These are phyloP conservation scores for Apiotrichum akiyoshidainum DNA, from an alignment of 1,284 basidiomycete genomes.

Conservation along the genomic window DNA sequence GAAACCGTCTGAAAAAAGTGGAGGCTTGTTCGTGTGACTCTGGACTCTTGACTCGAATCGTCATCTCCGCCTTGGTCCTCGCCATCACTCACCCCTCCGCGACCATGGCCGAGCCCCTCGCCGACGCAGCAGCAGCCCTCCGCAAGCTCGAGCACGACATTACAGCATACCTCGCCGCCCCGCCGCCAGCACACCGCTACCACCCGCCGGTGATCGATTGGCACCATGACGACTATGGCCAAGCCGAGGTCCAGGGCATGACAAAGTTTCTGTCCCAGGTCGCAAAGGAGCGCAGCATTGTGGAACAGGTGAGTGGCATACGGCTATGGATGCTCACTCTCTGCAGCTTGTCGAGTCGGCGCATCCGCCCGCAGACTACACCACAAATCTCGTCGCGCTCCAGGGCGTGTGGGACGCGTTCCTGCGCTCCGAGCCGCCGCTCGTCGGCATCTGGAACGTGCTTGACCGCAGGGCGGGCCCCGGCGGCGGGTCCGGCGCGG, in stretches of 20 bases:
- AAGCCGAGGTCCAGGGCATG: conserved; percentile 33
- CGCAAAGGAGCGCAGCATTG: conserved; percentile 33
- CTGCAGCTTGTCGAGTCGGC: conserved; percentile 16
- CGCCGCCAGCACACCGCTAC: conserved; percentile 21
- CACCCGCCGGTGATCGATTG: conserved; percentile 41
- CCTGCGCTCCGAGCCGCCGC: conserved; percentile 27
- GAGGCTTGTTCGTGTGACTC: too few relatives aligned
- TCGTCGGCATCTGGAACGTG: conserved; percentile 31
- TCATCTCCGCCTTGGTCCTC: too few relatives aligned
- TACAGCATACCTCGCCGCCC: conserved; percentile 8
- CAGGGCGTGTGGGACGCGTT: conserved; percentile 45
- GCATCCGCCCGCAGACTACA: conserved; percentile 25
- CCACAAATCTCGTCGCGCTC: conserved; percentile 38
- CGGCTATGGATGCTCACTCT: background rate
- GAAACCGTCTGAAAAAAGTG: too few relatives aligned
- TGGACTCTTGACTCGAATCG: too few relatives aligned
- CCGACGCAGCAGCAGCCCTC: too few relatives aligned
- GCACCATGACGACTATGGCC: conserved; percentile 35
- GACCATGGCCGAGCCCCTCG: too few relatives aligned
- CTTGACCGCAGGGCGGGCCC: conserved; percentile 24
- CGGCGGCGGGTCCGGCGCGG: background rate
- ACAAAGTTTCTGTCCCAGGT: conserved; percentile 33
- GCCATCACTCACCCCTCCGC: too few relatives aligned
- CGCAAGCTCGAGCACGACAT: conserved; percentile 1
- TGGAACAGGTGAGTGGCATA: conserved; percentile 27